A percentile compares a stretch with the other conserved stretches of the same genome.
Conservation (phyloP, 2,329 filamentous ascomycete species). For the Ophiobolus disseminans region DNA sequence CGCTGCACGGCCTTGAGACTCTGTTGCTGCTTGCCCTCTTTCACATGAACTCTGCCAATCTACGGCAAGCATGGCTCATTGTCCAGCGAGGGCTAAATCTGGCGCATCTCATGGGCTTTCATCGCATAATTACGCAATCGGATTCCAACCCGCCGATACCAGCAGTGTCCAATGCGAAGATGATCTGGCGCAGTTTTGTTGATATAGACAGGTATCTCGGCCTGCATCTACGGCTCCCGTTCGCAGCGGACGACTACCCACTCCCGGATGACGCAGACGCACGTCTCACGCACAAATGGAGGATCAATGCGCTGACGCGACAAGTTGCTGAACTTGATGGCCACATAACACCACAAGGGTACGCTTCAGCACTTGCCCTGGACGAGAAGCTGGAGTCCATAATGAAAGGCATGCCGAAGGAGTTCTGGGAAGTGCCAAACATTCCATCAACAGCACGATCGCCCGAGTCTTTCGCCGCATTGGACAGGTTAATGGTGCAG, state of each 20-base stretch:
- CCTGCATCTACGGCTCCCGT: constrained; percentile 45
- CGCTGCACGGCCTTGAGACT: constrained; percentile 45
- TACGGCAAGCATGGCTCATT: constrained; percentile 45
- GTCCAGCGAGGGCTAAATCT: constrained; percentile 42
- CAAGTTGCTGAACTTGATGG: constrained; percentile 40
- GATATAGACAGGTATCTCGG: constrained; percentile 43
- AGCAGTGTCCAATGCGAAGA: constrained; percentile 35
- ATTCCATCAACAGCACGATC: constrained; percentile 42
- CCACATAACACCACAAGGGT: constrained; percentile 39
- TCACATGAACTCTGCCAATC: constrained; percentile 39
- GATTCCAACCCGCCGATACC: constrained; percentile 29
- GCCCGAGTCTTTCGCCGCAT: constrained; percentile 32
- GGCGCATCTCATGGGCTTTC: constrained; percentile 48
- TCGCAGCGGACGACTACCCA: constrained; percentile 43
- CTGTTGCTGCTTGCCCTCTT: constrained; percentile 40
- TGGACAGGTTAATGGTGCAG: constrained; percentile 43
- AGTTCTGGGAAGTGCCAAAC: constrained; percentile 48
- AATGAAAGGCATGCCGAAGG: constrained; percentile 39
- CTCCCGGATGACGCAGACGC: constrained; percentile 23
- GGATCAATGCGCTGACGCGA: constrained; percentile 29
- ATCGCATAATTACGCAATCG: constrained; percentile 40
- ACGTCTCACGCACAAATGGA: constrained; percentile 32
- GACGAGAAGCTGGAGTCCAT: constrained; percentile 42
- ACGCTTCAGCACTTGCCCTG: constrained; percentile 39
- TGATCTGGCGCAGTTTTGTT: constrained; percentile 39